Evolutionary conservation across 495 filamentous ascomycete species (phyloP), one percentile per base, ranked within the genome.

Genomic region (Platismatia glauca): DNA sequence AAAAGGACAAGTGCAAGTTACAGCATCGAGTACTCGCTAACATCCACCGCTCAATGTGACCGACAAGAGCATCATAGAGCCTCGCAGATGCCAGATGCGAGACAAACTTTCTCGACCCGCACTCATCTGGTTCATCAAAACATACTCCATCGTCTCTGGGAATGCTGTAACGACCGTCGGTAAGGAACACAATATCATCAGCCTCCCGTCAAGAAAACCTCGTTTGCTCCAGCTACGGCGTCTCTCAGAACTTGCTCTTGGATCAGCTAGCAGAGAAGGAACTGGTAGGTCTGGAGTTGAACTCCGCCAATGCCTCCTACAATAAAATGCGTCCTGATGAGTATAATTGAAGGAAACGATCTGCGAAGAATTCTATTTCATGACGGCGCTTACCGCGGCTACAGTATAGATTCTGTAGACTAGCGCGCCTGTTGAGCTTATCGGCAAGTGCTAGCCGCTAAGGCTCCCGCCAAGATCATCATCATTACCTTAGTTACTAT

Each of bases 251-350:
- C 71, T 68, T 80, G 71, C 66, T 86, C 84, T 86, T 67, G 81
- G 81, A 75, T 72, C 79, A 83, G 78, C 75, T 79, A 82, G 78
- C 76, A 88, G 85, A 84, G 85, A 81, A 84, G 70, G 75, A 68
- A 74, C 69, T 76, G 78, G 80, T 77, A 60, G 60, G 59, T 39
- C 63, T 50, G 50, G 31, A 61, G 62, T 46, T 46, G 64, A 70
- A 72, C 71, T 66, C 35, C 43, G 67, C 64, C 75, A 75, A 74
- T 77, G 74, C 78, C 78, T 83, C 88, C 91, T 88, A 96, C 91
- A 93, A 95, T 92, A 95, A 82, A 85, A 73, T 79, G 82, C 84
- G 87, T 79, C 82, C 87, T 73, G 60, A 64, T 69, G 65, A 67
- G 65, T 69, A 64, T n/a, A n/a, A n/a, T n/a, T n/a, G 24, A 53